phyloP scores from a whole-genome alignment of 73 alveolate genomes.

The Paramecium octaurelia region DNA sequence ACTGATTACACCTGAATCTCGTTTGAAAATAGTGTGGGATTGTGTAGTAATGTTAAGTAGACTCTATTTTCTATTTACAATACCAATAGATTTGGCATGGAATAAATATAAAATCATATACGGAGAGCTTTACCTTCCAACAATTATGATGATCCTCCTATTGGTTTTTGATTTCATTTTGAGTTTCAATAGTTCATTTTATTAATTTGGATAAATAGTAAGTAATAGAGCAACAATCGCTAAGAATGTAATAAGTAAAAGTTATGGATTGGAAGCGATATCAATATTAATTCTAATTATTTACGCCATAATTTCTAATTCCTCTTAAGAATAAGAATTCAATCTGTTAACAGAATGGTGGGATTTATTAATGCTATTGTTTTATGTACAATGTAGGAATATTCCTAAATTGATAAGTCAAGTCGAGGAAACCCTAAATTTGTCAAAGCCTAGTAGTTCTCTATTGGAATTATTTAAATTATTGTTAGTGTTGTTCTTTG shows the following conservation, averaged over 20 bases:
- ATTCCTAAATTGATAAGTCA: neutral
- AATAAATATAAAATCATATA: neutral
- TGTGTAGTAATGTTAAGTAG: neutral
- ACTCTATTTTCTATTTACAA: neutral
- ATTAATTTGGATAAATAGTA: constrained; percentile 38
- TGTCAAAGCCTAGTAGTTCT: constrained; percentile 27
- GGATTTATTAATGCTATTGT: neutral
- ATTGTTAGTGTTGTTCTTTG: neutral
- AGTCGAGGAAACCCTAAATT: constrained; percentile 19
- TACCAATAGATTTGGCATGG: constrained; percentile 43
- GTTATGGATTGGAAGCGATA: constrained; percentile 25
- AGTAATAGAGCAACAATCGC: neutral
- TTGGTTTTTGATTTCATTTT: neutral
- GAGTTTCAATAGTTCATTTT: constrained; percentile 8
- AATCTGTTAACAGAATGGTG: neutral
- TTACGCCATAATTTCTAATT: neutral
- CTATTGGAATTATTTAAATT: constrained; percentile 9
- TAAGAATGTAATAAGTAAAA: neutral
- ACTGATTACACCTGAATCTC: constrained; percentile 7
- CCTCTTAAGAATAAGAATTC: neutral
- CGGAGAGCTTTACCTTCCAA: neutral
- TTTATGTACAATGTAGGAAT: neutral
- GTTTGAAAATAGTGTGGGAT: constrained; percentile 30
- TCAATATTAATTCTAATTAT: neutral
- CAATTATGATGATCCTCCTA: neutral